Evolutionary conservation across 2,329 filamentous ascomycete genomes (phyloP), one percentile per base, ranked within the genome.

Genomic region (Zymoseptoria tritici): DNA sequence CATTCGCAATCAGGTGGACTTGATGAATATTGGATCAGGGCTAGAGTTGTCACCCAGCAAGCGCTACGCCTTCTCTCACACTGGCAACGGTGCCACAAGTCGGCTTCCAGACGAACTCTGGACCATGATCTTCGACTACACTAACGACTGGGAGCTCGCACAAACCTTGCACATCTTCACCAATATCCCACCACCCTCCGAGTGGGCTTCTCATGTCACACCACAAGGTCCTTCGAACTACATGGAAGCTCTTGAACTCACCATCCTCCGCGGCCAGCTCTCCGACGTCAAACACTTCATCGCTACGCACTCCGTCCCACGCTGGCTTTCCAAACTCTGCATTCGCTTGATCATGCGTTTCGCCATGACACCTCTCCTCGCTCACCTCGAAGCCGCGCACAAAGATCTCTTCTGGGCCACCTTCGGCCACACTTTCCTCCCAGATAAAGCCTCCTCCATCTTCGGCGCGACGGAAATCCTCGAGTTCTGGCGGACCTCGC

Each of bases 281-380:
- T 75, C 81, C 0, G 84, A 87, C 36, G 87, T 96, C 62, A 90
- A 90, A 71, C 83, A 85, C 56, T 86, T 90, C 68, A 82, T 96
- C 49, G 83, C 79, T 22, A 78, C 87, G 6, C 68, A 71, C 57
- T 88, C 89, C 19, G 86, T 88, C 0, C 85, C 88, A 36, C 84
- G 84, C 24, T 88, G 90, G 64, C 80, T 97, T 11, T 94, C 91
- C 0, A 87, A 87, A 2, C 80, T 95, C 1, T 89, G 90, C 46
- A 89, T 94, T 62, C 91, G 92, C 69, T 83, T 96, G 49, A 91
- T 96, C 67, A 91, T 97, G 78, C 91, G 94, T 65, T 97, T 97
- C 72, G 89, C 87, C 50, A 86, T 93, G 66, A 88, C 87, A 16
- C 85, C 89, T 11, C 84, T 96, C 3, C 83, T 97, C 36, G 83